Percentiles rank a stretch among this genome's conserved stretches.
These are phyloP conservation scores for Pichia exigua DNA, from an alignment of 805 yeast genomes.

Conservation along the genomic window DNA sequence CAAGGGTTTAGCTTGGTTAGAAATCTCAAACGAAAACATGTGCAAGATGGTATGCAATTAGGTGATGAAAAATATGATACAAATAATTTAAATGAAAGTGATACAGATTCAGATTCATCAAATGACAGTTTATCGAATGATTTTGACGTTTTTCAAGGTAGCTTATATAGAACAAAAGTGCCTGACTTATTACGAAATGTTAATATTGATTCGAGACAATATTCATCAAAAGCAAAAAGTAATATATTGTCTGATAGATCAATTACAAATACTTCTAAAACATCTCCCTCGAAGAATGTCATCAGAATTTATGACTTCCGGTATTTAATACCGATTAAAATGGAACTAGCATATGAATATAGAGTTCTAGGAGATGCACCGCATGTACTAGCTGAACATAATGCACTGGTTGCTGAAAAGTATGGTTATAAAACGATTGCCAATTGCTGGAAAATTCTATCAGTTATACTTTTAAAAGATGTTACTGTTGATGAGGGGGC, in stretches of 20 bases:
- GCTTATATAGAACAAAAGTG: slow-evolving; percentile 40
- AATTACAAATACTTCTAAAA: slow-evolving; percentile 20
- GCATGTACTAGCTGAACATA: slow-evolving; percentile 56
- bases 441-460: slow-evolving; percentile 66
- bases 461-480: slow-evolving; percentile 38
- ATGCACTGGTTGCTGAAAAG: slow-evolving; percentile 60
- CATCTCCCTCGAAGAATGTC: slow-evolving; percentile 36
- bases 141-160: slow-evolving; percentile 57
- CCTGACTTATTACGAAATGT: slow-evolving; percentile 43
- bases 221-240: slow-evolving; percentile 21
- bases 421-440: slow-evolving; percentile 56
- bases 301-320: slow-evolving; percentile 59
- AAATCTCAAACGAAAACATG: slow-evolving; percentile 23
- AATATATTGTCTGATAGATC: slow-evolving; percentile 30
- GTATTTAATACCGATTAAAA: slow-evolving; percentile 66
- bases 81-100: slow-evolving; percentile 16
- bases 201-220: slow-evolving; percentile 20
- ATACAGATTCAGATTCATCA: slow-evolving; percentile 29
- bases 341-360: slow-evolving; percentile 62
- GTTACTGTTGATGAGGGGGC: slow-evolving; percentile 21
- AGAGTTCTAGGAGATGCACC: slow-evolving; percentile 57
- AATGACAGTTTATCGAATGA: slow-evolving; percentile 61
- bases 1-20: slow-evolving; percentile 41
- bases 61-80: not conserved
- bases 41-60: slow-evolving; percentile 18